Evolutionary conservation across 768 basidiomycete species (phyloP), one percentile per base, ranked within the genome.

Genomic region (Boletales sp.): DNA sequence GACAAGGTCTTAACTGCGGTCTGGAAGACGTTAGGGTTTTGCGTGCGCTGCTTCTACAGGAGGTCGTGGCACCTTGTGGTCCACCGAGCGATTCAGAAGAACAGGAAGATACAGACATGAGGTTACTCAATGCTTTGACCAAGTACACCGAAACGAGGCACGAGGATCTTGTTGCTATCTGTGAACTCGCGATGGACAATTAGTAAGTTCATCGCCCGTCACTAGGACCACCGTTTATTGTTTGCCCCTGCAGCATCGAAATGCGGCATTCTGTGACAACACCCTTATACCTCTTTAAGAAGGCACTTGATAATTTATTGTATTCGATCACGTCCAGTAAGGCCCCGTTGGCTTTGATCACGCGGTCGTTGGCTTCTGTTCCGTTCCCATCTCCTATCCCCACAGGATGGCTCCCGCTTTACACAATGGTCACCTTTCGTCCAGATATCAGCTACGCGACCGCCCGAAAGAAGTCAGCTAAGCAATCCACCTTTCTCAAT

Each of bases 351-450:
- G 63, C 71, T 51, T 73, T 74, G 53, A 66, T 82, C 57, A 71
- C 71, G 39, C 75, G 77, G 47, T 61, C 56, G 40, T 58, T 84
- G 55, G 69, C 79, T 54, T 73, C 66, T 51, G 65, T 74, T 42
- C 76, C 86, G 10, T 90, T 86, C 68, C 79, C 83, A 32, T 66
- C 83, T 51, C 65, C 66, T 52, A 69, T 74, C 52, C 86, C 85
- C 39, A 65, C 67, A 55, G 93, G 90, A 34, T 97, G 94, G 94
- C 78, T 94, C 45, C 89, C 92, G 50, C 76, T 95, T 43, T 99
- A 99, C 69, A 91, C 91, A 31, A 97, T 98, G 94, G 87, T 97
- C 57, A 97, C 95, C 39, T 99, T 99, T 74, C 81, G 95, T 37
- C 91, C 93, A 44, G 95, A 98, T 69, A 82, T 99, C 60, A 86